Evolutionary conservation across 2,329 filamentous ascomycete species (phyloP), one percentile per base, ranked within the genome.

Genomic region (Myriosclerotinia scirpicola): DNA sequence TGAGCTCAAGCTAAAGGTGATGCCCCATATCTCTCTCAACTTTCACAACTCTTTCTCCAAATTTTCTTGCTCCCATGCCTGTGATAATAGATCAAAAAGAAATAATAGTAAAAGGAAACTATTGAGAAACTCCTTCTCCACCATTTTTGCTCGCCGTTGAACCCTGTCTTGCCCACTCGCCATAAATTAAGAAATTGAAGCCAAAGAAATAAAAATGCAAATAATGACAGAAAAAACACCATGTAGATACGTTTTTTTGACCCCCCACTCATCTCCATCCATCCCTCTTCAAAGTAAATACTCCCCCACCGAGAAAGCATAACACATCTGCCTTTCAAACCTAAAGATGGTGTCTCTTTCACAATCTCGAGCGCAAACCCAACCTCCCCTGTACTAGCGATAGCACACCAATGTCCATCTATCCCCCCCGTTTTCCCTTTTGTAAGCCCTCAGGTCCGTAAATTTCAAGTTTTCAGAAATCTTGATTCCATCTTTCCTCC

Each of bases 211-310:
- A 20, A 40, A 40, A 38, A 26, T 59, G 6, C 8, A 26, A 48
- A 56, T 65, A 65, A 65, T 46, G 30, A 65, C 11, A 59, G 22
- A 52, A 65, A 22, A 22, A 38, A 59, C 15, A 50, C 42, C 50
- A 40, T 26, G 17, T 40, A 59, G n/a, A 46, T 26, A 59, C 34
- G 5, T 65, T 52, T 64, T 34, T 40, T 36, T 22, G 4, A 38
- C 54, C 44, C 3, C 42, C 34, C n/a, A 42, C n/a, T 14, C 17
- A 48, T 59, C 22, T 36, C 42, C 60, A 22, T 64, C 52, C 46
- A 22, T 54, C n/a, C 9, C 17, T 44, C 44, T n/a, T 46, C 26
- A 30, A 22, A 44, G 61, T 56, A 38, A 46, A 58, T 34, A 38
- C 54, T 48, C n/a, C 40, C 38, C 61, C 50, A 3, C 20, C 34